A percentile compares a stretch with the other conserved stretches of the same genome.
Conservation (phyloP, 805 yeast genomes). For the Pichia membranifaciens region DNA sequence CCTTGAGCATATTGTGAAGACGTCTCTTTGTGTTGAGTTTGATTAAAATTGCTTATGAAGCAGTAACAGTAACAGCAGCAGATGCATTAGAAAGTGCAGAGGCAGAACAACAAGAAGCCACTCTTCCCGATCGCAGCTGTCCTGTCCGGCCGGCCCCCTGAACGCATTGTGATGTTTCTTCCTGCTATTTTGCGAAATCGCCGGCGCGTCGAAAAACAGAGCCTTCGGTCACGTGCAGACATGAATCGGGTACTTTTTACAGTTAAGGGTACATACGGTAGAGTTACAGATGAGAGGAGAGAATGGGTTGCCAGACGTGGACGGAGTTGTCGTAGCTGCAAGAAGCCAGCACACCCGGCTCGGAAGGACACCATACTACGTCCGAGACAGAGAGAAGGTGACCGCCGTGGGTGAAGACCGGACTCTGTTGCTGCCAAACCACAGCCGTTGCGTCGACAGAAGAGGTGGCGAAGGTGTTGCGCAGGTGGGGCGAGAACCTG, state of each 20-base stretch:
- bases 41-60: too few relatives aligned
- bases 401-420: slow-evolving; percentile 72
- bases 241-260: neutral
- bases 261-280: too few relatives aligned
- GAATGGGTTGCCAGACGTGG: slow-evolving; percentile 75
- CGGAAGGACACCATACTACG: slow-evolving; percentile 72
- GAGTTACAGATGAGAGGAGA: neutral
- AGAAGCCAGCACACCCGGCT: slow-evolving; percentile 64
- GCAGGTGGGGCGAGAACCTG: slow-evolving; percentile 63
- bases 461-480: slow-evolving; percentile 56
- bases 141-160: too few relatives aligned
- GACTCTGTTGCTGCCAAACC: slow-evolving; percentile 44
- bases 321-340: slow-evolving; percentile 81
- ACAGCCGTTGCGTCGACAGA: slow-evolving; percentile 61
- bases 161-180: too few relatives aligned
- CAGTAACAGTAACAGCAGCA: too few relatives aligned
- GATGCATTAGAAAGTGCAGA: too few relatives aligned
- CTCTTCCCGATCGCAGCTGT: too few relatives aligned
- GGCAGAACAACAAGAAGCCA: too few relatives aligned
- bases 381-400: slow-evolving; percentile 87
- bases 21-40: too few relatives aligned
- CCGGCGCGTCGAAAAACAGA: too few relatives aligned
- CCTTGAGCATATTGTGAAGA: slow-evolving; percentile 4
- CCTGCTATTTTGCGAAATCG: too few relatives aligned
- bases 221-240: too few relatives aligned